A percentile compares a stretch with the other conserved stretches of the same genome.
These are phyloP conservation scores for Coniochaeta sp. DNA, from an alignment of 2,329 filamentous ascomycete genomes.

Conservation along the genomic window DNA sequence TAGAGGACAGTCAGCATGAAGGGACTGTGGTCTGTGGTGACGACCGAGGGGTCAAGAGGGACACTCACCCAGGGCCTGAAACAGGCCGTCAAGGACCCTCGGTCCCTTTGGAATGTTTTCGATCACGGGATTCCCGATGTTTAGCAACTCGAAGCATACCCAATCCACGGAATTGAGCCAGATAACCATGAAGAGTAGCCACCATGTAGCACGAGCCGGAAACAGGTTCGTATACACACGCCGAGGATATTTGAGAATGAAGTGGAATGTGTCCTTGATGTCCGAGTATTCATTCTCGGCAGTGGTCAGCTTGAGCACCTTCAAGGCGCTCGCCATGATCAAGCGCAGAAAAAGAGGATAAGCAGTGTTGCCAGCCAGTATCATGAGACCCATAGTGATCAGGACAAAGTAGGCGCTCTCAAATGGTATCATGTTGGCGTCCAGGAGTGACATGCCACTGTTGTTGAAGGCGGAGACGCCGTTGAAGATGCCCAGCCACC, in stretches of 20 bases:
- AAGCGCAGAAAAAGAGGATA: slow-evolving; percentile 58
- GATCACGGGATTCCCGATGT: slow-evolving; percentile 51
- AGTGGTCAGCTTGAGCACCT: slow-evolving; percentile 29
- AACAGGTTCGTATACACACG: slow-evolving; percentile 59
- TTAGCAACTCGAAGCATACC: slow-evolving; percentile 58
- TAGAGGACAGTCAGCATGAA: slow-evolving; percentile 5
- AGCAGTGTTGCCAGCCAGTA: slow-evolving; percentile 58
- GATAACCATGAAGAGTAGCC: slow-evolving; percentile 53
- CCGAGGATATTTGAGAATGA: slow-evolving; percentile 48
- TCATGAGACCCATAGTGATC: slow-evolving; percentile 46
- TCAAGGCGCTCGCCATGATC: slow-evolving; percentile 45
- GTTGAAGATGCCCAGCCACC: slow-evolving; percentile 63
- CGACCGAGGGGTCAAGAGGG: background rate
- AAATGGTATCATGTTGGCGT: slow-evolving; percentile 58
- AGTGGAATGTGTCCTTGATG: slow-evolving; percentile 42
- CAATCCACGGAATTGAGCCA: slow-evolving; percentile 56
- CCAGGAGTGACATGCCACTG: slow-evolving; percentile 60
- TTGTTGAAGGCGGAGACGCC: slow-evolving; percentile 64
- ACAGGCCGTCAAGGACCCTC: slow-evolving; percentile 56
- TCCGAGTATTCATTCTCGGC: slow-evolving; percentile 25
- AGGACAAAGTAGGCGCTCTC: slow-evolving; percentile 43
- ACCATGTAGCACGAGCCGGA: slow-evolving; percentile 56
- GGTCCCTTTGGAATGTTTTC: slow-evolving; percentile 41
- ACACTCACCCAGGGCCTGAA: slow-evolving; percentile 48
- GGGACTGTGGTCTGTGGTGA: background rate